Evolutionary conservation across 352 stramenopile species (phyloP), one percentile per base, ranked within the genome.

Genomic region (Phytopythium boreale): DNA sequence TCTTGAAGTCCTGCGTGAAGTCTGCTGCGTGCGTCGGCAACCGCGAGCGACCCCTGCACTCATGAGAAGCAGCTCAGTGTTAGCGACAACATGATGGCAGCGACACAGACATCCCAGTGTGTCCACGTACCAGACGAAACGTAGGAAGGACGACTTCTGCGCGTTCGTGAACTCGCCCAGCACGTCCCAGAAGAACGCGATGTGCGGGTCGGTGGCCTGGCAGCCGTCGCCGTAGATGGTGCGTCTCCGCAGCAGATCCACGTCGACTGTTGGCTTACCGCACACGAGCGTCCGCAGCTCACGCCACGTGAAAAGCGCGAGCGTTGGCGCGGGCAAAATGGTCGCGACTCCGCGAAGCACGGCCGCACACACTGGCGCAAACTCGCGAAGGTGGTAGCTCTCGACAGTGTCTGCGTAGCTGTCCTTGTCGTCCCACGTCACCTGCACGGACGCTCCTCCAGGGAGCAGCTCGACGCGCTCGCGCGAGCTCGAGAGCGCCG

Each of bases 221-320:
- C 92, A 97, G 0, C 90, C 90, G 51, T 95, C 88, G 4, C 89
- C 89, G 66, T 98, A 98, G 61, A 97, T 95, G 17, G 92, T 97
- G 1, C 91, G 79, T 12, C 83, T 76, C 34, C 89, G 77, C 31
- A 98, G 75, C 37, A 98, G 62, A 55, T 84, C 79, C 8, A 98
- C 72, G 69, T 98, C 90, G 22, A 98, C 87, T 0, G 86, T 91
- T 2, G 89, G 59, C 61, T 95, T 96, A 8, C 93, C 93, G 56
- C 92, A 97, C 8, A 97, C 88, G 27, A 98, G 87, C 51, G 85
- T 95, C 27, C 88, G 75, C 34, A 97, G 68, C 66, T 98, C 90
- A 53, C 87, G 84, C 87, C 90, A 97, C 57, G 84, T 94, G 53
- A 97, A 96, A 41, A 98, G 66, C 14, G 69, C 69, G 14, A 96